phyloP scores from a whole-genome alignment of 306 rosid species.

The Sicyos baderoa region DNA sequence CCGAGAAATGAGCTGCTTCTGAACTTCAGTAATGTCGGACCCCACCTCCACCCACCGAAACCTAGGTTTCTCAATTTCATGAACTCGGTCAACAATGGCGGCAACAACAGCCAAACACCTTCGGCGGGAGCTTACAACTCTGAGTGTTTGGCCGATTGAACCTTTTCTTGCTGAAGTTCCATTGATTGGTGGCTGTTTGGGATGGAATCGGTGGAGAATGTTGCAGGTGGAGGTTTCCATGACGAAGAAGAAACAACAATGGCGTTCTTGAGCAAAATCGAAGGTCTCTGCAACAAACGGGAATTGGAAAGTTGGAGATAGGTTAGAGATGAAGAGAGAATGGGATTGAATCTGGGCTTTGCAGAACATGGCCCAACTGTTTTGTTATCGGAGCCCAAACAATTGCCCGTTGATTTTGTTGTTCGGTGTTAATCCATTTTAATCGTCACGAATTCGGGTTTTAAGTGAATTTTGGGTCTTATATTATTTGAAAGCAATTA shows the following conservation, averaged over 20 bases:
- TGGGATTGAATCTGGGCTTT: neutral
- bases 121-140: conserved; percentile 19
- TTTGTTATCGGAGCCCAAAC: too few relatives aligned
- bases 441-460: too few relatives aligned
- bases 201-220: neutral
- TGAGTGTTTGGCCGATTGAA: conserved; percentile 17
- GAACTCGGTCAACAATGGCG: conserved; percentile 26
- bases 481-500: too few relatives aligned
- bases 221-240: neutral
- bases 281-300: too few relatives aligned
- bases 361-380: neutral
- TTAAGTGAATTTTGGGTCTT: too few relatives aligned
- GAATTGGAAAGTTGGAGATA: neutral
- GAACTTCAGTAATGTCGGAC: conserved; percentile 35
- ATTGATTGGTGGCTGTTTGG: neutral
- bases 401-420: too few relatives aligned
- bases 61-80: conserved; percentile 28
- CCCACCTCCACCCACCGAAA: conserved; percentile 56
- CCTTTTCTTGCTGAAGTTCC: neutral
- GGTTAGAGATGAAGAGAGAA: neutral
- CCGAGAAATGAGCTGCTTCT: conserved; percentile 43
- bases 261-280: neutral
- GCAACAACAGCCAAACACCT: conserved; percentile 24
- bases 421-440: too few relatives aligned
- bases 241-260: neutral